phyloP scores from a whole-genome alignment of 2,329 filamentous ascomycete genomes.

The Diplodia sapinea region DNA sequence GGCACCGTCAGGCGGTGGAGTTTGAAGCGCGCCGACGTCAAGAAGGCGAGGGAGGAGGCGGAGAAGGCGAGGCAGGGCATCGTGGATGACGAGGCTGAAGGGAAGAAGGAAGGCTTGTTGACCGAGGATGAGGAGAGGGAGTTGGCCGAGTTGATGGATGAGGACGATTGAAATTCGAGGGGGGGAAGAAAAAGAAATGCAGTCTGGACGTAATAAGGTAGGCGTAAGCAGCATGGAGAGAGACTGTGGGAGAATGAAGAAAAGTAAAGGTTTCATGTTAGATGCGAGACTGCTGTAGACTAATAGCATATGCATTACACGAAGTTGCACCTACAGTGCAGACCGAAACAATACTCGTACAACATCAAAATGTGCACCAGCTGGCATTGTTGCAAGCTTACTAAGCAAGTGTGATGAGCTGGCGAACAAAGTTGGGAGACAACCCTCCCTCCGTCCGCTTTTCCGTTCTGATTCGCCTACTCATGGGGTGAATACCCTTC shows the following conservation, averaged over 20 bases:
- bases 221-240: not conserved
- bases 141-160: conserved; percentile 87
- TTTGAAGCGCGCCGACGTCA: conserved; percentile 66
- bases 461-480: not conserved
- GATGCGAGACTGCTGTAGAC: not conserved
- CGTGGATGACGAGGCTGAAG: conserved; percentile 54
- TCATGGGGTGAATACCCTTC: not conserved
- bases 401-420: not conserved
- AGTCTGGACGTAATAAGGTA: not conserved
- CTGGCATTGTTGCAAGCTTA: not conserved
- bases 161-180: conserved; percentile 60
- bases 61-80: conserved; percentile 57
- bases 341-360: not conserved
- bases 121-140: conserved; percentile 93
- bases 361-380: not conserved
- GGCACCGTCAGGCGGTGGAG: conserved; percentile 86
- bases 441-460: not conserved
- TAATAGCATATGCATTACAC: not conserved
- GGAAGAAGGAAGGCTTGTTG: conserved; percentile 62
- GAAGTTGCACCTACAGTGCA: not conserved
- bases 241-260: not conserved
- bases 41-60: conserved; percentile 58
- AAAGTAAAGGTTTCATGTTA: not conserved
- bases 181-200: not conserved
- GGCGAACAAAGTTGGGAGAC: not conserved